Base-by-base conservation (phyloP, 73 alveolate genomes). In the Paramecium sonneborni region DNA sequence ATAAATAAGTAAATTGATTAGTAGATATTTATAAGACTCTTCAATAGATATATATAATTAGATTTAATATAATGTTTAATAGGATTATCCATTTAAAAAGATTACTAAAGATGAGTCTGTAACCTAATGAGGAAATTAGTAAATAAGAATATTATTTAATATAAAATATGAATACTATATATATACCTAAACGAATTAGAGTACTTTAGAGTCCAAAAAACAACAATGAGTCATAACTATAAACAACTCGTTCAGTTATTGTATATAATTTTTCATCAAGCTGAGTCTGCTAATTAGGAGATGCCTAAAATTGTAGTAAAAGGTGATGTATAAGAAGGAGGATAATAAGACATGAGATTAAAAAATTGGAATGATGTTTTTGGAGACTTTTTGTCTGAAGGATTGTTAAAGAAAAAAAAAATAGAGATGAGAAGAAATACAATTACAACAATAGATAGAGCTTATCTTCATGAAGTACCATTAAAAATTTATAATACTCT, bases 331-430 rank as follows among this genome's bases (percentile, higher is more conserved):
- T 28, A 23, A 15, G 86, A 79, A 21, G 87, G 44, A 67, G 23
- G 12, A 67, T 15, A 9, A 38, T 10, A 74, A 74, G 87, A 74
- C 46, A 35, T 43, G 20, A 6, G 87, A 35, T 21, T 74, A 15
- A 74, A 74, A 35, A 74, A 74, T 38, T 74, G 87, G 87, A 74
- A 74, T 74, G 57, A 35, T 35, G 87, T 74, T 21, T 74, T 74
- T 74, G 87, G 87, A 11, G 87, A 74, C 20, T 74, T 74, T 38
- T 74, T 74, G 37, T 30, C 48, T 3, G 87, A 38, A 38, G 41
- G 24, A 4, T 35, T 74, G 34, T 74, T 74, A 7, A 14, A 67
- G 68, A 74, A 74, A 35, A 74, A 43, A 38, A 14, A 74, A 38
- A 24, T 14, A 32, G 58, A 35, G 8, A 9, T 32, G 37, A 74